phyloP scores from a whole-genome alignment of 179 eudicot species.

The Spinacia oleracea region DNA sequence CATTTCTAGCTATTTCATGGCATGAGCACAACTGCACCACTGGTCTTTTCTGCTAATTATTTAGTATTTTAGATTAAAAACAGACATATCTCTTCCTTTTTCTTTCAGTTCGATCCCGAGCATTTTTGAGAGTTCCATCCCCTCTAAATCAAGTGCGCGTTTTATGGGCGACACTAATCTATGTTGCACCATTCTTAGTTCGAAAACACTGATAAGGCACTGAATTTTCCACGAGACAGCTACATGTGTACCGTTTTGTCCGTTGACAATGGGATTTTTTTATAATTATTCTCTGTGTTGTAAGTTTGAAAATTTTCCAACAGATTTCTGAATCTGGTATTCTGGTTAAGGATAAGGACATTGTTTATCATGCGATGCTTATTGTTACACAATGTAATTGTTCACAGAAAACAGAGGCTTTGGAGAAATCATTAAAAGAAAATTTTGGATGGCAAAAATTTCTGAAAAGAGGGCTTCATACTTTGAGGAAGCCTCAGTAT shows the following conservation, averaged over 20 bases:
- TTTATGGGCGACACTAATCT: not conserved
- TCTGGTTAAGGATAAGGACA: no score
- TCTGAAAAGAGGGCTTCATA: conserved; percentile 87
- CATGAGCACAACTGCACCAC: not conserved
- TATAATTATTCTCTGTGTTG: not conserved
- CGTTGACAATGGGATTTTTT: not conserved
- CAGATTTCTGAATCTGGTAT: not conserved
- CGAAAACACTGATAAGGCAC: not conserved
- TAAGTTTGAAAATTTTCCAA: not conserved
- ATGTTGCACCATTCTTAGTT: not conserved
- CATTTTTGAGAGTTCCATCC: not conserved
- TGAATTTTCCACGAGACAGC: not conserved
- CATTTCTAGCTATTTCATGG: not conserved
- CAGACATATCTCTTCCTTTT: not conserved
- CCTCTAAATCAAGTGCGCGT: not conserved
- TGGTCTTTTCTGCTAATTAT: not conserved
- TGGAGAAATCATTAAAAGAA: conserved; percentile 61
- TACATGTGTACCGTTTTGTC: not conserved
- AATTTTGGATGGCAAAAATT: conserved; percentile 79
- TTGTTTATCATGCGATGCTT: not conserved
- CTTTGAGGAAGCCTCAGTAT: conserved; percentile 84
- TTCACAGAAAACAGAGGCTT: conserved; percentile 60
- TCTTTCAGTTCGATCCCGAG: not conserved
- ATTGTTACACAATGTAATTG: not conserved
- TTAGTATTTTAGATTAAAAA: not conserved